Percentiles rank a stretch among this genome's conserved stretches.
Conservation (phyloP, 768 basidiomycete genomes). For the Xanthoconium purpureum region DNA sequence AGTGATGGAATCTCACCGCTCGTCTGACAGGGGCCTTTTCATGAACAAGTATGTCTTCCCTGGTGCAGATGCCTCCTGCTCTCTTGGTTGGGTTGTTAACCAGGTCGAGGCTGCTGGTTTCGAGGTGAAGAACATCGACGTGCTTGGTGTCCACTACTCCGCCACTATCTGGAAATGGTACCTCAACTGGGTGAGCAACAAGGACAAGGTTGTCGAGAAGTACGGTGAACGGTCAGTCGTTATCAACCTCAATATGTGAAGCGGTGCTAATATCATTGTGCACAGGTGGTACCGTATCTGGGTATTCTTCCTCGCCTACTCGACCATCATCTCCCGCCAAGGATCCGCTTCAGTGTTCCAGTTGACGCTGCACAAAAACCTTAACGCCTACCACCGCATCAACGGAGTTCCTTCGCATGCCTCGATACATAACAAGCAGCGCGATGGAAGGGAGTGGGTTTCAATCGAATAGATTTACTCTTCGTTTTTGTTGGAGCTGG, state of each 20-base stretch:
- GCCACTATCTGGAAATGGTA: conserved; percentile 92
- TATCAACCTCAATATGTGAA: too few relatives aligned
- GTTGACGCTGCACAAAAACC: conserved; percentile 96
- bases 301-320: conserved; percentile 96
- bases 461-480: conserved; percentile 20
- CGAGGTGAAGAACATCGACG: conserved; percentile 94
- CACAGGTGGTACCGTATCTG: conserved; percentile 85
- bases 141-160: conserved; percentile 95
- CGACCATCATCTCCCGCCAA: conserved; percentile 82
- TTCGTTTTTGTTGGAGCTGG: background rate
- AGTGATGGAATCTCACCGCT: background rate
- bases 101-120: conserved; percentile 90
- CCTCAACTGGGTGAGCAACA: conserved; percentile 94
- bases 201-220: conserved; percentile 80
- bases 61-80: conserved; percentile 94
- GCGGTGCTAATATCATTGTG: background rate
- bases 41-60: conserved; percentile 99
- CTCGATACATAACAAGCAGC: conserved; percentile 64
- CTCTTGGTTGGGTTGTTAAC: conserved; percentile 90
- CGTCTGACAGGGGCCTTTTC: conserved; percentile 73
- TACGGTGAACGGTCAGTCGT: conserved; percentile 71
- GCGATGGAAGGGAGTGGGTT: conserved; percentile 27
- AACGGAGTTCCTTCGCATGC: conserved; percentile 78
- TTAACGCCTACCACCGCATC: conserved; percentile 92
- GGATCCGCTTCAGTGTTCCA: conserved; percentile 94